Base-by-base conservation (phyloP, 192 early-diverging fungal genomes). In the Coemansia sp. region DNA sequence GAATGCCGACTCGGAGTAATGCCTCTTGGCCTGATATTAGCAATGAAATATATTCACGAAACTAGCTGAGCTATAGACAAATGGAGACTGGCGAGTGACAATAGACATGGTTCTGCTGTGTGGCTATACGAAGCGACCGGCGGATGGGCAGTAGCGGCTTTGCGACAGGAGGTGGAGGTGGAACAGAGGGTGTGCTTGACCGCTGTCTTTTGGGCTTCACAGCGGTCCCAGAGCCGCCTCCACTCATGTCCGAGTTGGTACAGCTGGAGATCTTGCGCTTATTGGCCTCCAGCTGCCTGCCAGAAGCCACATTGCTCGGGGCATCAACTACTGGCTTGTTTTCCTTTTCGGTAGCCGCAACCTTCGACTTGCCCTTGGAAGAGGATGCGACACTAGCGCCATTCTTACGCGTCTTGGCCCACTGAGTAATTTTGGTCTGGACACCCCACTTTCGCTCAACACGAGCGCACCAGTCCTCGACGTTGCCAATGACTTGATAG, bases 371-470 rank as follows among this genome's bases (percentile, higher is more conserved):
- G 10, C 21, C 71, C 42, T 63, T 63, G 42, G 7, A 28, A 5
- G 48, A 51, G 11, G 48, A 26, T 21, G 48, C 23, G 3, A 13
- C 39, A 16, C n/a, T 35, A 5, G 60, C 48, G 1, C 58, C 36
- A 23, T n/a, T 16, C 60, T 72, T 78, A 59, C 63, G 70, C 23
- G 71, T 64, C 20, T 64, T 63, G 24, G 67, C 31, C 78, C 78
- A 81, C 36, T 60, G 78, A 0, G 78, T 81, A 45, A 81, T 81
- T 39, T 75, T 74, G 9, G 78, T 71, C 66, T 81, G 78, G 11
- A 55, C 33, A 66, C 38, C 46, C 78, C 78, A 81, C 46, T 66
- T 66, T 28, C 57, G 69, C 51, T 75, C 72, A 24, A 81, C 58
- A 26, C 66, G 65, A 18, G 57, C 10, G 63, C 78, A 81, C 78